Evolutionary conservation across 768 basidiomycete genomes (phyloP).

Genomic region (Collybia mongolica): DNA sequence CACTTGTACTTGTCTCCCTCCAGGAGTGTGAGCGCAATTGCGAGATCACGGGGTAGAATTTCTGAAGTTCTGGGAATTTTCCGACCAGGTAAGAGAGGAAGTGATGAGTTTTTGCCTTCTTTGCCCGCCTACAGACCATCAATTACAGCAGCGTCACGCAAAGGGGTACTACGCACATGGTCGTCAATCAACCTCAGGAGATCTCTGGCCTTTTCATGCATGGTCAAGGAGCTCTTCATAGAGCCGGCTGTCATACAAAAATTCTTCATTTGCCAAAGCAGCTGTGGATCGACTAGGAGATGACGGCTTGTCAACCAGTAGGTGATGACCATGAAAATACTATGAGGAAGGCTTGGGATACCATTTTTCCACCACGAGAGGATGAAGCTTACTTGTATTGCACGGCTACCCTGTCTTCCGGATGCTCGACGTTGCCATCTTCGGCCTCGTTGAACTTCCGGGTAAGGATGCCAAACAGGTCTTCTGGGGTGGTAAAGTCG

Average conservation of each 20-base stretch:
- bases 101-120: conserved; percentile 4
- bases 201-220: conserved; percentile 31
- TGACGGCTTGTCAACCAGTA: conserved; percentile 34
- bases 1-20: conserved; percentile 40
- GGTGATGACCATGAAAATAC: conserved; percentile 33
- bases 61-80: conserved; percentile 27
- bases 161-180: conserved; percentile 17
- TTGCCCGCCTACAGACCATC: conserved; percentile 6
- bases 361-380: background rate
- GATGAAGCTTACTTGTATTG: conserved; percentile 34
- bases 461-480: conserved; percentile 34
- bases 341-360: conserved; percentile 10
- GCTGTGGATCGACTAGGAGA: conserved; percentile 24
- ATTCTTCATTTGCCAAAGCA: conserved; percentile 32
- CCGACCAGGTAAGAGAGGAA: conserved; percentile 19
- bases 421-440: conserved; percentile 9
- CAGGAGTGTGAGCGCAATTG: conserved; percentile 40
- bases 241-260: conserved; percentile 30
- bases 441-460: conserved; percentile 36
- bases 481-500: conserved; percentile 41
- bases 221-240: conserved; percentile 24
- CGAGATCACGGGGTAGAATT: conserved; percentile 37
- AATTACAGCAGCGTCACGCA: too few relatives aligned
- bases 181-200: conserved; percentile 27
- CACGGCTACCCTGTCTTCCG: conserved; percentile 25